Evolutionary conservation across 83 land plant genomes (phyloP).

Genomic region (Picea mariana): DNA sequence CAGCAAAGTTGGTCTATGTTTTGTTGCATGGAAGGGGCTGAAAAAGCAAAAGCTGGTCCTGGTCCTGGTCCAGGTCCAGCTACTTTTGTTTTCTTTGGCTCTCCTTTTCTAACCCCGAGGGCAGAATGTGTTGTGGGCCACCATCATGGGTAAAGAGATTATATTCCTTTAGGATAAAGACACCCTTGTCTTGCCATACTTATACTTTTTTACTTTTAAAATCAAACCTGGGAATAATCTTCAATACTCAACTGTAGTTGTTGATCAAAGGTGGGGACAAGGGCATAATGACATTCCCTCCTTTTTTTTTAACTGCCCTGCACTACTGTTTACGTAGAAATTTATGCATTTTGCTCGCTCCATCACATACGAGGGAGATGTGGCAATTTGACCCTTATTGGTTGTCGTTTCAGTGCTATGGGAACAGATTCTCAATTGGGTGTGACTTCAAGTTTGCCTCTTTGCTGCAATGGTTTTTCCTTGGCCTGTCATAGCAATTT

Average conservation of each 20-base stretch:
- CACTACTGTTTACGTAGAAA: too few species aligned
- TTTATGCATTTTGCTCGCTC: too few species aligned
- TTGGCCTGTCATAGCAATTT: too few species aligned
- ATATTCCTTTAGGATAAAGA: constrained; percentile 12
- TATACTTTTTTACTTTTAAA: constrained; percentile 7
- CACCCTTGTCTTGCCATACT: not conserved
- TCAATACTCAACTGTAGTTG: not conserved
- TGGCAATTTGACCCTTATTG: too few species aligned
- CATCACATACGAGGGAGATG: too few species aligned
- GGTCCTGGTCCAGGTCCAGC: not conserved
- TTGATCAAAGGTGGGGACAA: constrained; percentile 10
- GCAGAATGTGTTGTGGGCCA: constrained; percentile 9
- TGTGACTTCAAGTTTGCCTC: too few species aligned
- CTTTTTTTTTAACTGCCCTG: too few species aligned
- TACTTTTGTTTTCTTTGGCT: not conserved
- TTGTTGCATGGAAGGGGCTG: not conserved
- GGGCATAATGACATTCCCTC: not conserved
- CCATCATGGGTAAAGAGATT: not conserved
- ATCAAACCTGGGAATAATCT: not conserved
- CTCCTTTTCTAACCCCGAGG: constrained; percentile 7
- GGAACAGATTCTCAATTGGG: too few species aligned
- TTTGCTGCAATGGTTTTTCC: too few species aligned
- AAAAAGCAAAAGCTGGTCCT: constrained; percentile 6
- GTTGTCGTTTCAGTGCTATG: too few species aligned
- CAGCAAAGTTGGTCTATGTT: too few species aligned